Base-by-base conservation (phyloP, 441 rosid species). In the Bruguiera hainesii region DNA sequence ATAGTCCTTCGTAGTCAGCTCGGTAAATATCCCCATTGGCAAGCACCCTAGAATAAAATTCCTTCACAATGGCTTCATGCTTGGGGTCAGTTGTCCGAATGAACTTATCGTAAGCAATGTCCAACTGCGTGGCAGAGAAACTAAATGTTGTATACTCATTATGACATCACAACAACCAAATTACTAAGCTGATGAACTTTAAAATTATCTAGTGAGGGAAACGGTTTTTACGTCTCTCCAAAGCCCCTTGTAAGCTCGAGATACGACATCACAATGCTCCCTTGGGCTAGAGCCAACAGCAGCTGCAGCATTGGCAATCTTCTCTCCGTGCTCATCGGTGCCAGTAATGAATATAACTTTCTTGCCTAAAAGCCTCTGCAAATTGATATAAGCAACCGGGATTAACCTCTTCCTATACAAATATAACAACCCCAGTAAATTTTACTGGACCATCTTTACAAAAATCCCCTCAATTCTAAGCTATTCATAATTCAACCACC, bases 301-400 rank as follows among this genome's bases (percentile, higher is more conserved):
- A 62, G 92, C 80, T 3, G 98, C 98, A 25, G 99, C 87, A 0
- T 80, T 75, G 67, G 99, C 94, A 73, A 89, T 88, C 86, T 94
- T 94, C 86, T 94, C 98, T 33, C 99, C 98, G 31, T 94, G 98
- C 65, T 94, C 98, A 73, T 94, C 99, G 0, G 99, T 89, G 56
- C 99, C 96, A 5, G 99, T 91, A 58, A 94, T 80, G 56, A 94
- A 84, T 71, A 88, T 81, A 73, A 94, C 99, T 66, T 80, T 84
- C 71, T 89, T 94, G 8, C 97, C 97, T 50, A 79, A 75, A 60
- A 91, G 96, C 80, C 99, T 87, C 99, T 94, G 86, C 75, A 82
- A 79, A 72, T 63, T 65, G 55, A 66, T 11, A 64, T 39, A 64
- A 50, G 20, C 69, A 49, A 63, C 30, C 60, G 51, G 35, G 56